These are phyloP conservation scores for Tripterygium wilfordii DNA, from an alignment of 177 flowering plant genomes.

Conservation along the genomic window DNA sequence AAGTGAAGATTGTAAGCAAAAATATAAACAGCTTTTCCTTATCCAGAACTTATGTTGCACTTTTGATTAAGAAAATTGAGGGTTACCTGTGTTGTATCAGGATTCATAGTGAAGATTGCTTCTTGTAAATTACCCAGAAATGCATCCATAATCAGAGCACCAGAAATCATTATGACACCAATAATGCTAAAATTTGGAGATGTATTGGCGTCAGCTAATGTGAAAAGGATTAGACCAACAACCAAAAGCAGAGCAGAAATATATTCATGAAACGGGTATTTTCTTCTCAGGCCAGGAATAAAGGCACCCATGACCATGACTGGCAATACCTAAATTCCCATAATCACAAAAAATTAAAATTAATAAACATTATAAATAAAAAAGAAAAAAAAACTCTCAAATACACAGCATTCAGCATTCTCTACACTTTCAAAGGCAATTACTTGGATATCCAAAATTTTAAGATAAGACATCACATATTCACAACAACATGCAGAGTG, in stretches of 20 bases:
- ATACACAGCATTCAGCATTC: too few relatives aligned
- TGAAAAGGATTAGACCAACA: conserved; percentile 84
- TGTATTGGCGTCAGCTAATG: conserved; percentile 86
- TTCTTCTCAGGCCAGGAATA: conserved; percentile 86
- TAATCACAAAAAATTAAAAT: too few relatives aligned
- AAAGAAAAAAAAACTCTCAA: too few relatives aligned
- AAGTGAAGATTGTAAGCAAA: not conserved
- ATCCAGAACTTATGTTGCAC: too few relatives aligned
- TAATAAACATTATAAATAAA: too few relatives aligned
- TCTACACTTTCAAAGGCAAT: too few relatives aligned
- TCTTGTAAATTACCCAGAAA: conserved; percentile 95
- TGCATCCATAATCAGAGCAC: conserved; percentile 87
- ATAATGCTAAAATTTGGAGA: conserved; percentile 87
- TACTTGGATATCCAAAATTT: too few relatives aligned
- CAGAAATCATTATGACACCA: conserved; percentile 86
- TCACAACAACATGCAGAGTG: too few relatives aligned
- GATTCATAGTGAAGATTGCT: conserved; percentile 89
- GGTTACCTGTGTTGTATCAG: conserved; percentile 87
- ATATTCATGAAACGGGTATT: conserved; percentile 80
- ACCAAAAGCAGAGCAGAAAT: conserved; percentile 81
- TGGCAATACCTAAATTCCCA: conserved; percentile 68
- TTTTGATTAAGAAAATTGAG: too few relatives aligned
- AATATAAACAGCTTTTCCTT: too few relatives aligned
- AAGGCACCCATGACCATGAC: conserved; percentile 99
- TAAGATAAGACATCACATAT: too few relatives aligned